A percentile compares a stretch with the other conserved stretches of the same genome.
Conservation (phyloP, 169 alveolate species). For the Plasmodium berghei region DNA sequence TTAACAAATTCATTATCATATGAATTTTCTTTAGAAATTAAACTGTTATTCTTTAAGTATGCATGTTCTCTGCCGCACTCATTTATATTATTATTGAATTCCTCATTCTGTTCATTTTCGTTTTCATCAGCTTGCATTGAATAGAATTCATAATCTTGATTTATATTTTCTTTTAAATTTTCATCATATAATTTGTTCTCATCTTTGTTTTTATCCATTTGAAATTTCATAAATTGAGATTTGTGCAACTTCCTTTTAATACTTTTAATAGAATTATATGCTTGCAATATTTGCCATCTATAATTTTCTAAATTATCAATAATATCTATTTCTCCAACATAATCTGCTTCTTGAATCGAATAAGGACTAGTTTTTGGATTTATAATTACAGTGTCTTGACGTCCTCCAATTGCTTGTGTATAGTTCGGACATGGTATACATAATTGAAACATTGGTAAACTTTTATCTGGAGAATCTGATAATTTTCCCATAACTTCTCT, state of each 20-base stretch:
- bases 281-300: constrained; percentile 56
- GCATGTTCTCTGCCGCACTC: not conserved
- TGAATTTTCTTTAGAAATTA: not conserved
- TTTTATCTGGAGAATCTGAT: constrained; percentile 73
- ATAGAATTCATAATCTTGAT: not conserved
- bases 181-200: constrained; percentile 40
- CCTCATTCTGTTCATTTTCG: not conserved
- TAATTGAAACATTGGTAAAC: constrained; percentile 76
- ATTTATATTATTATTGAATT: not conserved
- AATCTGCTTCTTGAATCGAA: constrained; percentile 53
- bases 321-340: constrained; percentile 61
- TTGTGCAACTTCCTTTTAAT: constrained; percentile 42
- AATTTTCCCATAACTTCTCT: constrained; percentile 91
- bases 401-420: constrained; percentile 89
- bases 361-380: constrained; percentile 72
- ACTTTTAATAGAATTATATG: constrained; percentile 53
- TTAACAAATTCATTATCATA: not conserved
- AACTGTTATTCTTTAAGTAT: not conserved
- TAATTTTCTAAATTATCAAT: constrained; percentile 74
- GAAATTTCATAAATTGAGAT: constrained; percentile 3
- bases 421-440: constrained; percentile 90
- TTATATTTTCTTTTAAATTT: not conserved
- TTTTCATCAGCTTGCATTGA: not conserved
- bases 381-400: constrained; percentile 91
- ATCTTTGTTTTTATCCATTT: constrained; percentile 51